These are phyloP conservation scores for Cyclanthera cordifolia DNA, from an alignment of 306 rosid genomes.

Conservation along the genomic window DNA sequence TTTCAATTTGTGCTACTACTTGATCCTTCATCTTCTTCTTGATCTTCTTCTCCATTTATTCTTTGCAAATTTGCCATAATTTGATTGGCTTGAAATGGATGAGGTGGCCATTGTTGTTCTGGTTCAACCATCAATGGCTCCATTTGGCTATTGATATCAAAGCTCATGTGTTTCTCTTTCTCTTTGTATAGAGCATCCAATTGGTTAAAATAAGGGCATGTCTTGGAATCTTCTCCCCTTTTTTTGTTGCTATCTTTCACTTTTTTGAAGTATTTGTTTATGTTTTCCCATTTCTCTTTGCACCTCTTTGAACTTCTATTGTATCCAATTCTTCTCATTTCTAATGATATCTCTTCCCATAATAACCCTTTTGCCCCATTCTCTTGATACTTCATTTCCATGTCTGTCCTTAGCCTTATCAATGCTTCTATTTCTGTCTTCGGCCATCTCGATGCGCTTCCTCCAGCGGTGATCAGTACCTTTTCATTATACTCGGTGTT, in stretches of 20 bases:
- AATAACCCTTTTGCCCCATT: slow-evolving; percentile 77
- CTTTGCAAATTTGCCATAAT: not conserved
- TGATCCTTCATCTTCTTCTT: slow-evolving; percentile 17
- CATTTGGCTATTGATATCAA: slow-evolving; percentile 27
- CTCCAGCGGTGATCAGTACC: slow-evolving; percentile 32
- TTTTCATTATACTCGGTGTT: not conserved
- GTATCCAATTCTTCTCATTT: slow-evolving; percentile 62
- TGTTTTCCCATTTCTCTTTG: slow-evolving; percentile 98
- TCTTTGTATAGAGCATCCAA: slow-evolving; percentile 59
- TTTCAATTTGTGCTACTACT: slow-evolving; percentile 25
- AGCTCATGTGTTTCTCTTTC: slow-evolving; percentile 29
- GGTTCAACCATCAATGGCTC: slow-evolving; percentile 78
- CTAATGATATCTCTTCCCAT: slow-evolving; percentile 79
- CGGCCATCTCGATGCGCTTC: slow-evolving; percentile 89
- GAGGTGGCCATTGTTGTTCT: slow-evolving; percentile 95
- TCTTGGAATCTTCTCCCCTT: slow-evolving; percentile 80
- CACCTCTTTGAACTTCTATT: slow-evolving; percentile 72
- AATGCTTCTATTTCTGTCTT: slow-evolving; percentile 58
- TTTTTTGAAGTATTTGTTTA: slow-evolving; percentile 93
- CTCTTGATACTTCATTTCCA: slow-evolving; percentile 69
- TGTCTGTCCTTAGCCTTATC: slow-evolving; percentile 44
- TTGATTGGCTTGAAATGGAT: slow-evolving; percentile 9
- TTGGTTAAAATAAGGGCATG: slow-evolving; percentile 76
- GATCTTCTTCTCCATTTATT: slow-evolving; percentile 5
- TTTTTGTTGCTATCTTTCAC: slow-evolving; percentile 85